A percentile compares a stretch with the other conserved stretches of the same genome.
phyloP scores from a whole-genome alignment of 2,329 filamentous ascomycete species.

The Aspergillus pseudonomiae region DNA sequence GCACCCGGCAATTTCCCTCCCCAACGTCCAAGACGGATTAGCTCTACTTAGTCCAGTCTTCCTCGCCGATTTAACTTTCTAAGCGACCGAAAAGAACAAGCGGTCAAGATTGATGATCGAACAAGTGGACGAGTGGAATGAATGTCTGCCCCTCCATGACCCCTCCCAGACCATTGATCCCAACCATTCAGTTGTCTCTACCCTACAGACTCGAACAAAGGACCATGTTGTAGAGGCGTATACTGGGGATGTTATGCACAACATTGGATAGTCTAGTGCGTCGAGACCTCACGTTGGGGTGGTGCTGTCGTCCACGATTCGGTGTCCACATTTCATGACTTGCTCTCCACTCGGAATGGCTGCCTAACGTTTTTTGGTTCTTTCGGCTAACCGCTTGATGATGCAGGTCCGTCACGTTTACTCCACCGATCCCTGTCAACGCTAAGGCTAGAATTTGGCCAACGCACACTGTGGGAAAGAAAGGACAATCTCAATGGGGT shows the following conservation, averaged over 20 bases:
- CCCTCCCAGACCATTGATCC: not conserved
- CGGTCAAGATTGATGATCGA: not conserved
- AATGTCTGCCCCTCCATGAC: not conserved
- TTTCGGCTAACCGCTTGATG: not conserved
- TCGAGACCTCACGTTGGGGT: not conserved
- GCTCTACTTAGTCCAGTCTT: not conserved
- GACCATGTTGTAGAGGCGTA: not conserved
- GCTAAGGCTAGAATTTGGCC: not conserved
- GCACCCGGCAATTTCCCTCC: slow-evolving; percentile 8
- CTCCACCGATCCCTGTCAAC: not conserved
- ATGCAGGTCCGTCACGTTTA: not conserved
- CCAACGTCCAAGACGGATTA: not conserved
- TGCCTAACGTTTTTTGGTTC: not conserved
- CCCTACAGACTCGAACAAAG: not conserved
- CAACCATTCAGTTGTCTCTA: not conserved
- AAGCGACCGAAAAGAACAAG: not conserved
- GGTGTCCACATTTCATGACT: not conserved
- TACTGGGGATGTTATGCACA: not conserved
- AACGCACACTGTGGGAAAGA: not conserved
- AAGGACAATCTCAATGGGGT: not conserved
- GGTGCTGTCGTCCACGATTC: not conserved
- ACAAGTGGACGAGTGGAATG: not conserved
- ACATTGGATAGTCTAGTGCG: not conserved
- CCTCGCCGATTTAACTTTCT: not conserved
- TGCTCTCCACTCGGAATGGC: not conserved